A percentile compares a stretch with the other conserved stretches of the same genome.
These are phyloP conservation scores for Gardenia jasminoides DNA, from an alignment of 257 asterid species.

Conservation along the genomic window DNA sequence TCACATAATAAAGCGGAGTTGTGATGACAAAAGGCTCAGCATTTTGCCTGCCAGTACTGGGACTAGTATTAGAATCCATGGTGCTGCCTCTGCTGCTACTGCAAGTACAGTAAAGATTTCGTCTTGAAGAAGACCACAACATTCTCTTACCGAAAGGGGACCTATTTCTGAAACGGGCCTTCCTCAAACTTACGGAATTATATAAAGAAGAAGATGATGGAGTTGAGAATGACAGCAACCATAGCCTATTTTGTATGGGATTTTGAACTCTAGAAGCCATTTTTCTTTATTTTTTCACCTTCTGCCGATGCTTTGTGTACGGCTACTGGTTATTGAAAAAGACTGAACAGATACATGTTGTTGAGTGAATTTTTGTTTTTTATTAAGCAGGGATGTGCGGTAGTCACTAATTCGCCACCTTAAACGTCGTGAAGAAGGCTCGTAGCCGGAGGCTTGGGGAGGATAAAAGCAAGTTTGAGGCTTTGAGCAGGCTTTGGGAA, in stretches of 20 bases:
- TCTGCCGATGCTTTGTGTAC: not conserved
- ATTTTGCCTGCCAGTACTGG: not conserved
- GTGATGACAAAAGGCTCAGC: slow-evolving; percentile 68
- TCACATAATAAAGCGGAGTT: slow-evolving; percentile 94
- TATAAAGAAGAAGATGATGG: slow-evolving; percentile 28
- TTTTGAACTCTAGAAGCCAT: slow-evolving; percentile 67
- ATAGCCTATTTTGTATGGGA: slow-evolving; percentile 55
- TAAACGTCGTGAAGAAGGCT: not conserved
- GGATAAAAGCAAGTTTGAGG: not conserved
- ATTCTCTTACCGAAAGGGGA: slow-evolving; percentile 13
- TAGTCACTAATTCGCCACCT: not conserved
- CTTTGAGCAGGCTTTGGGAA: too few species aligned
- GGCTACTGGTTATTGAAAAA: too few species aligned
- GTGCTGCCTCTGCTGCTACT: slow-evolving; percentile 3
- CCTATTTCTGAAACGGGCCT: slow-evolving; percentile 29
- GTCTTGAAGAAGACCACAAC: slow-evolving; percentile 20
- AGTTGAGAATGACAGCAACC: slow-evolving; percentile 39
- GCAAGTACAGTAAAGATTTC: slow-evolving; percentile 48
- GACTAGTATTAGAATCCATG: not conserved
- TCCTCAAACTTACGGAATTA: slow-evolving; percentile 23
- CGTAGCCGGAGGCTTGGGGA: not conserved
- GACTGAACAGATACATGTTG: not conserved
- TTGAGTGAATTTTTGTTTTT: not conserved
- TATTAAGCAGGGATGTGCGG: too few species aligned
- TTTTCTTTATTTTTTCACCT: not conserved